A percentile compares a stretch with the other conserved stretches of the same genome.
phyloP scores from a whole-genome alignment of 2,329 filamentous ascomycete species.

The Fusarium continuum region DNA sequence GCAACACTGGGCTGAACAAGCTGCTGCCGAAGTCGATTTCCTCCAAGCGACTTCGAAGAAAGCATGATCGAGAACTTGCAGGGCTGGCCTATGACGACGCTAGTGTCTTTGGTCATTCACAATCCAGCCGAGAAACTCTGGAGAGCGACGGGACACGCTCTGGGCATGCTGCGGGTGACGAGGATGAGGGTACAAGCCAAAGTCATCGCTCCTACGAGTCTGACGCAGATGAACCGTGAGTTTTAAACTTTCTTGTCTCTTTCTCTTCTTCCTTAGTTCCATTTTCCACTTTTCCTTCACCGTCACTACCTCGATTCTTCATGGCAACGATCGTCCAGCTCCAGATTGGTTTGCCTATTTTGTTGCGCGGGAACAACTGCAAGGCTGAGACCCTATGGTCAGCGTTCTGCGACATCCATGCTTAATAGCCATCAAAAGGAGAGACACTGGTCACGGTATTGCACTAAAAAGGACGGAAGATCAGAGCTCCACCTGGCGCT shows the following conservation, averaged over 20 bases:
- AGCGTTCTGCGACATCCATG: constrained; percentile 32
- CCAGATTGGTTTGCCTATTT: constrained; percentile 1
- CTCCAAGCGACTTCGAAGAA: constrained; percentile 59
- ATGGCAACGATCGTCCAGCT: neutral
- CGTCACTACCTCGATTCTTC: neutral
- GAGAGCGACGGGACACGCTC: constrained; percentile 48
- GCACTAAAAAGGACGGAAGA: constrained; percentile 16
- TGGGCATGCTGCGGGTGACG: constrained; percentile 46
- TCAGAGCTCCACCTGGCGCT: constrained; percentile 14
- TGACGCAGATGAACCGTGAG: constrained; percentile 46
- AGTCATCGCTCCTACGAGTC: constrained; percentile 49
- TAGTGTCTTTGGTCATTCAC: constrained; percentile 47
- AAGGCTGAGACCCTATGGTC: constrained; percentile 26
- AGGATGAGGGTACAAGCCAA: constrained; percentile 47
- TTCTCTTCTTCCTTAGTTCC: neutral
- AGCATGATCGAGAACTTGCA: constrained; percentile 53
- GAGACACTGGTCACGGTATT: constrained; percentile 13
- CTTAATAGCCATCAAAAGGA: constrained; percentile 24
- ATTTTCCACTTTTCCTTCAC: neutral
- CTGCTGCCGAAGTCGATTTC: constrained; percentile 63
- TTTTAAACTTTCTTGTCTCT: constrained; percentile 21
- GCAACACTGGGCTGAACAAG: constrained; percentile 56
- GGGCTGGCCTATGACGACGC: constrained; percentile 40
- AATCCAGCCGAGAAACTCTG: constrained; percentile 53
- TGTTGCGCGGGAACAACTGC: constrained; percentile 23